Conservation (phyloP, 2,329 filamentous ascomycete species). For the Beauveria brongniartii region DNA sequence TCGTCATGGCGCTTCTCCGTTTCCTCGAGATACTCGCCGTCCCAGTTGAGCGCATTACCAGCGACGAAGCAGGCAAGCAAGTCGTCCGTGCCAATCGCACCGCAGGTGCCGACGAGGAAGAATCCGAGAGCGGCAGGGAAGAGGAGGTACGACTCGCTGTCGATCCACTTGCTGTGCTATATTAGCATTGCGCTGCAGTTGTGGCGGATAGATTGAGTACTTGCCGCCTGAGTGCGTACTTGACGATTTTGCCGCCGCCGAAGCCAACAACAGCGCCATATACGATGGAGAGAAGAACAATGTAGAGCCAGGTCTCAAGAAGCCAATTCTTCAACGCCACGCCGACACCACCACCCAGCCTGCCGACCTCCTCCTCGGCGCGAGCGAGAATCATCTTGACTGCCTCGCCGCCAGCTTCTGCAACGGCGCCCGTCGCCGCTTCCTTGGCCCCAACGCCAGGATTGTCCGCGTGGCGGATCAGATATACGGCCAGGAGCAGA, state of each 20-base stretch:
- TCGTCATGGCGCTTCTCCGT: constrained; percentile 49
- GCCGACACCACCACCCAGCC: constrained; percentile 43
- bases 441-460: constrained; percentile 16
- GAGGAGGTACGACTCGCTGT: constrained; percentile 45
- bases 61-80: constrained; percentile 54
- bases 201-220: neutral
- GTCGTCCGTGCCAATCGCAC: constrained; percentile 50
- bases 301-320: constrained; percentile 52
- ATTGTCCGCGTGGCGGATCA: constrained; percentile 45
- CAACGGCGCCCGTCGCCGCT: neutral
- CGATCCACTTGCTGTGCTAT: constrained; percentile 40
- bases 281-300: constrained; percentile 42
- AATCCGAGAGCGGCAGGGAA: constrained; percentile 45
- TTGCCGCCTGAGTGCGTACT: constrained; percentile 29
- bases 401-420: neutral
- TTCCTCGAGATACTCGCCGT: constrained; percentile 50
- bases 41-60: constrained; percentile 53
- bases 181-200: neutral
- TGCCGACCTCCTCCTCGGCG: constrained; percentile 32
- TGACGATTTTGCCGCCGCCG: constrained; percentile 37
- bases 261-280: constrained; percentile 47
- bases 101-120: constrained; percentile 50
- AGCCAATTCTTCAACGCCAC: constrained; percentile 49
- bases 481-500: constrained; percentile 47
- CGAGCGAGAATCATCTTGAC: constrained; percentile 16